Evolutionary conservation across 306 rosid genomes (phyloP), one percentile per base, ranked within the genome.

Genomic region (Quillaja saponaria): DNA sequence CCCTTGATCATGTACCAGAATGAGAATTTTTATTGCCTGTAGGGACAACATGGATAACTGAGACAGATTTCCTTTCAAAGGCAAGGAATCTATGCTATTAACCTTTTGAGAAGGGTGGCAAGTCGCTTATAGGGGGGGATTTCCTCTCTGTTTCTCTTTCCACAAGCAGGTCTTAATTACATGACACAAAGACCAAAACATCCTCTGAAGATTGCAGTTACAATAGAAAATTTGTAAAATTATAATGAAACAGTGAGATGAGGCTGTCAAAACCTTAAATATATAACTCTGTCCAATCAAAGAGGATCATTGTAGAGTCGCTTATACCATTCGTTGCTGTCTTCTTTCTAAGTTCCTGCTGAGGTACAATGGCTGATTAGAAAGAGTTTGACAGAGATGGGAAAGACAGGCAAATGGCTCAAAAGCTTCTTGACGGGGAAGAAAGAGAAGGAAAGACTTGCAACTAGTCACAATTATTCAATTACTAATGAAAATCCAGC

Each of bases 321-420:
- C 72, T 46, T 21, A 52, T 57, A 49, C 55, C 76, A 54, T 20
- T 54, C 63, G 71, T 76, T 79, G 69, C 64, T 79, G 71, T 77
- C 83, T 75, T 72, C 50, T 34, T 53, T 14, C 46, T 67, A 50
- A 54, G 67, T 64, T 76, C 68, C 69, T 66, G 71, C 66, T 10
- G 61, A 72, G 58, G 17, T 50, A 33, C 65, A 51, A 51, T 68
- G 65, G 50, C 35, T 50, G 81, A 70, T 77, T 61, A 49, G 69
- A 58, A 57, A 63, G 55, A 55, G 31, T 31, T 67, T 77, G 79
- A 67, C 5, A 67, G 69, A 71, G 52, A 86, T 91, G 98, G 95
- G 98, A 46, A 91, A 82, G 73, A 71, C 88, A 49, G 62, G 95
- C 3, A 88, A 84, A 86, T 91, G 98, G 98, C 77, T 91, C 4